These are phyloP conservation scores for Diaporthe sp. DNA, from an alignment of 2,329 filamentous ascomycete genomes.

Conservation along the genomic window DNA sequence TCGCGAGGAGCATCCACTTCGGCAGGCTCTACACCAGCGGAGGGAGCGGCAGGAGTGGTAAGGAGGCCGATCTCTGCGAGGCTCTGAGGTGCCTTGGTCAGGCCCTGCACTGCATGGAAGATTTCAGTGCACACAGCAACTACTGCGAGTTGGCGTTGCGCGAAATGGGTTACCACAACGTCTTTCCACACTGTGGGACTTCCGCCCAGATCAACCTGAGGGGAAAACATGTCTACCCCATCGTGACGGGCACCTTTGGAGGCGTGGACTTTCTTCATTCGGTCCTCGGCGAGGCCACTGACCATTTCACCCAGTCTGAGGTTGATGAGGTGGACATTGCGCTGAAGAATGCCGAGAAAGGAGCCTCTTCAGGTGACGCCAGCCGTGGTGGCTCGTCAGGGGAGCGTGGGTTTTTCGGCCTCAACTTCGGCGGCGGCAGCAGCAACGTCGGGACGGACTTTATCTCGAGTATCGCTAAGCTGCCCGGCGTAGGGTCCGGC, in stretches of 20 bases:
- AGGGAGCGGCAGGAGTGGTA: slow-evolving; percentile 69
- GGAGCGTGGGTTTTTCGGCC: slow-evolving; percentile 50
- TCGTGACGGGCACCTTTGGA: slow-evolving; percentile 82
- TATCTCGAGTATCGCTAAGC: slow-evolving; percentile 78
- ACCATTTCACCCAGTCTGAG: slow-evolving; percentile 88
- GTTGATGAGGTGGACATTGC: slow-evolving; percentile 84
- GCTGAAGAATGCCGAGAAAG: slow-evolving; percentile 73
- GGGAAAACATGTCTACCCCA: slow-evolving; percentile 77
- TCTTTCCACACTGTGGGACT: slow-evolving; percentile 81
- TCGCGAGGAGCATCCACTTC: slow-evolving; percentile 81
- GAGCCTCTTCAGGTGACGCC: slow-evolving; percentile 46
- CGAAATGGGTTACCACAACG: slow-evolving; percentile 76
- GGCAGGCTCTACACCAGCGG: slow-evolving; percentile 81
- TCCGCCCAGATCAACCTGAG: slow-evolving; percentile 74
- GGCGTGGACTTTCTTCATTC: slow-evolving; percentile 89
- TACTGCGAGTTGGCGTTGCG: slow-evolving; percentile 83
- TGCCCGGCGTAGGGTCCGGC: slow-evolving; percentile 77
- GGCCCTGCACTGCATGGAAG: slow-evolving; percentile 81
- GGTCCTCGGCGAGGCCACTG: slow-evolving; percentile 80
- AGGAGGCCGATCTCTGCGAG: slow-evolving; percentile 83
- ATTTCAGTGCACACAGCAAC: slow-evolving; percentile 86
- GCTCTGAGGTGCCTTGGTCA: slow-evolving; percentile 82
- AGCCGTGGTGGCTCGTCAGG: slow-evolving; percentile 40
- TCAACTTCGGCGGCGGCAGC: slow-evolving; percentile 51
- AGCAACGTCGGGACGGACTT: slow-evolving; percentile 64